These are phyloP conservation scores for Gynostemma pentaphyllum DNA, from an alignment of 306 rosid species.

Conservation along the genomic window DNA sequence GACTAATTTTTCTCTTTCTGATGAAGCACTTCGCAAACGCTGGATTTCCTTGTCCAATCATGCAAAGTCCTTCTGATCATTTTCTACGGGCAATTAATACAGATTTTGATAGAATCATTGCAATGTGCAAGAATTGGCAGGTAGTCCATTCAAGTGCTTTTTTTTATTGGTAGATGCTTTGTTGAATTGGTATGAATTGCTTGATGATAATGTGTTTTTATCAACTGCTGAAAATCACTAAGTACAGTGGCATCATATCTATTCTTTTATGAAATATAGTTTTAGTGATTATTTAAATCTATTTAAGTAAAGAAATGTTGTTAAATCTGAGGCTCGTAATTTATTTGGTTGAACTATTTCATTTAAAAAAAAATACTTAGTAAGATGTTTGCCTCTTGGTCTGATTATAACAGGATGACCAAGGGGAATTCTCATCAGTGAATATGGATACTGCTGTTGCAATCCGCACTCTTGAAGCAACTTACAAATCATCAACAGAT, in stretches of 20 bases:
- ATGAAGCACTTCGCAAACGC: conserved; percentile 98
- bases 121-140: conserved; percentile 99
- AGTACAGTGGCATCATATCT: not conserved
- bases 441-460: conserved; percentile 99
- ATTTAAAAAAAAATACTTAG: too few relatives aligned
- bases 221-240: not conserved
- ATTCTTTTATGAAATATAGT: not conserved
- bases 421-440: conserved; percentile 88
- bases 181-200: not conserved
- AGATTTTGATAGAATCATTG: conserved; percentile 92
- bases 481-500: conserved; percentile 88
- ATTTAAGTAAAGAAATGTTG: not conserved
- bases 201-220: not conserved
- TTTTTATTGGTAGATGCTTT: not conserved
- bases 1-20: conserved; percentile 16
- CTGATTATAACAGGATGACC: conserved; percentile 60
- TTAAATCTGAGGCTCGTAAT: not conserved
- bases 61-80: conserved; percentile 99
- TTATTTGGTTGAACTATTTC: not conserved
- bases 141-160: conserved; percentile 21
- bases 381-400: conserved; percentile 5
- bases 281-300: not conserved
- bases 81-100: conserved; percentile 94
- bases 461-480: conserved; percentile 95
- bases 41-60: conserved; percentile 99